Conservation (phyloP, 176 grass and related monocot species). For the Ampelocalamus luodianensis region DNA sequence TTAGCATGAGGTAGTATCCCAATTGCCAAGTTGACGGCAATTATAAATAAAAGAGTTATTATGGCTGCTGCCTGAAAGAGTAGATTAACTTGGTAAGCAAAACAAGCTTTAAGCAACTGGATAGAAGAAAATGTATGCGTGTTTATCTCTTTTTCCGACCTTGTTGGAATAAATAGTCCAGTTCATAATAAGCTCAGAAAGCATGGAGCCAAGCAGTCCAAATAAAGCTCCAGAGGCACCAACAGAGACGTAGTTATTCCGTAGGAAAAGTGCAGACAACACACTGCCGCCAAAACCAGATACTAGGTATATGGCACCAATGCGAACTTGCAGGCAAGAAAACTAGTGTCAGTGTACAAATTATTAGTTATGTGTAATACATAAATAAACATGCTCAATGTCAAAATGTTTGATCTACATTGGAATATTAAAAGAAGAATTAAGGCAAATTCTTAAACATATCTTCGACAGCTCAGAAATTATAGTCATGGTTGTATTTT, state of each 20-base stretch:
- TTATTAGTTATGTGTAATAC: not conserved
- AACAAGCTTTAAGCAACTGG: not conserved
- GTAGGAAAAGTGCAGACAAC: constrained; percentile 78
- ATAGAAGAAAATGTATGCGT: not conserved
- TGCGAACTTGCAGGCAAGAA: constrained; percentile 62
- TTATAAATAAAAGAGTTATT: constrained; percentile 69
- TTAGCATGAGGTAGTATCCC: constrained; percentile 80
- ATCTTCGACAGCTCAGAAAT: constrained; percentile 8
- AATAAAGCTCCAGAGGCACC: constrained; percentile 96
- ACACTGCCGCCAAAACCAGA: constrained; percentile 89
- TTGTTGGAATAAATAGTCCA: constrained; percentile 97
- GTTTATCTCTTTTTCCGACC: constrained; percentile 32
- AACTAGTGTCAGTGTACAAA: constrained; percentile 32
- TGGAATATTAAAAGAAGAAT: not conserved
- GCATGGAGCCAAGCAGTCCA: constrained; percentile 95
- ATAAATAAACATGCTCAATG: not conserved
- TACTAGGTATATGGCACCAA: constrained; percentile 78
- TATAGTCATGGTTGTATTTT: not conserved
- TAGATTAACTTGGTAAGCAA: constrained; percentile 37
- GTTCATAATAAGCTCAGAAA: constrained; percentile 97
- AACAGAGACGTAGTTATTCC: constrained; percentile 61
- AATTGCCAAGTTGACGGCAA: constrained; percentile 77
- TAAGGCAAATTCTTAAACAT: not conserved
- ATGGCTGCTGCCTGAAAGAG: constrained; percentile 74
- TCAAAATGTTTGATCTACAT: not conserved